A percentile compares a stretch with the other conserved stretches of the same genome.
phyloP scores from a whole-genome alignment of 73 alveolate species.

The Durusdinium trenchii region DNA sequence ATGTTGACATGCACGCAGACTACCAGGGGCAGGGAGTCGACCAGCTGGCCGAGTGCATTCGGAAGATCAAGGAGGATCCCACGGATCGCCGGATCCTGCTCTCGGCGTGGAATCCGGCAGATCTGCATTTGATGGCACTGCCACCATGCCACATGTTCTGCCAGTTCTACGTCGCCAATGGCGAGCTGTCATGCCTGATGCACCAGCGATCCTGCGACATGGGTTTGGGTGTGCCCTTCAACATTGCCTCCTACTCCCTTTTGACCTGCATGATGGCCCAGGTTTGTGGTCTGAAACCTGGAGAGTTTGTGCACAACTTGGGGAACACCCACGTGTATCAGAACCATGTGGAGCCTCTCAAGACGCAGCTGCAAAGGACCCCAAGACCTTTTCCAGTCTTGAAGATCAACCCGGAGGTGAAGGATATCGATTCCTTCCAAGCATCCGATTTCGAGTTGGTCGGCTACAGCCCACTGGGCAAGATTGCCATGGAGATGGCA shows the following conservation, averaged over 20 bases:
- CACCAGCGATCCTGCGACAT: conserved; percentile 96
- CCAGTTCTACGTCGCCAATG: conserved; percentile 98
- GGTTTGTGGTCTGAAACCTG: conserved; percentile 95
- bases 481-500: conserved; percentile 97
- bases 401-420: conserved; percentile 96
- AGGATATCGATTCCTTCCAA: conserved; percentile 96
- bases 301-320: conserved; percentile 97
- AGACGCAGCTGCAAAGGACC: conserved; percentile 97
- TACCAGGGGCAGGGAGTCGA: conserved; percentile 98
- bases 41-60: conserved; percentile 97
- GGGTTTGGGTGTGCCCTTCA: conserved; percentile 98
- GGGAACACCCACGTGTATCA: conserved; percentile 99
- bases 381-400: conserved; percentile 99
- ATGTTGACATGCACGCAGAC: conserved; percentile 97
- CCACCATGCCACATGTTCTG: conserved; percentile 99
- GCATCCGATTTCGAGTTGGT: conserved; percentile 96
- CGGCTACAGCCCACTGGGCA: conserved; percentile 96
- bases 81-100: conserved; percentile 98
- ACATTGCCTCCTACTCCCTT: conserved; percentile 98
- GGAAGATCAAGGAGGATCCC: conserved; percentile 98
- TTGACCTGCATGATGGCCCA: conserved; percentile 99
- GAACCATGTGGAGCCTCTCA: conserved; percentile 98
- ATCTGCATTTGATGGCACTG: conserved; percentile 98
- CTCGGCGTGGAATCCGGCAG: conserved; percentile 99
- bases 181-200: conserved; percentile 96